Conservation (phyloP, 2,329 filamentous ascomycete species). For the Cladosporium oxysporum region DNA sequence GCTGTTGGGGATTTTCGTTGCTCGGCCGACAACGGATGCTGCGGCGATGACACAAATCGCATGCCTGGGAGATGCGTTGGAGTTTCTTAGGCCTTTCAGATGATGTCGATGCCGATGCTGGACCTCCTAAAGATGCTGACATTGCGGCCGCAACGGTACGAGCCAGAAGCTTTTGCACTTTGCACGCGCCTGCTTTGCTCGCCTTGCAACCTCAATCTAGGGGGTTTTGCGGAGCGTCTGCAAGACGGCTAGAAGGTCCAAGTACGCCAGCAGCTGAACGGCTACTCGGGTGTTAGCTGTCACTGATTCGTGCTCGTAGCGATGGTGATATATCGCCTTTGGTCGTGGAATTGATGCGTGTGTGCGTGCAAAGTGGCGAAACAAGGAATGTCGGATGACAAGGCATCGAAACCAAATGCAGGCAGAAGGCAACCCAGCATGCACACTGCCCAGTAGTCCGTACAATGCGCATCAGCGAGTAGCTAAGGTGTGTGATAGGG, state of each 20-base stretch:
- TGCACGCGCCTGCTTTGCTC: slow-evolving; percentile 8
- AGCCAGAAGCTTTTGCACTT: slow-evolving; percentile 9
- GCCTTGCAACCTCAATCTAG: background rate
- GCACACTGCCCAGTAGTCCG: background rate
- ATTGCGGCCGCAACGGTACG: slow-evolving; percentile 10
- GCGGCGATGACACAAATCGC: slow-evolving; percentile 54
- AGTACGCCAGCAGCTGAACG: background rate
- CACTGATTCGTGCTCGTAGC: background rate
- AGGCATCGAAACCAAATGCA: background rate
- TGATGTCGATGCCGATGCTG: background rate
- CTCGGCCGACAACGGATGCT: slow-evolving; percentile 49
- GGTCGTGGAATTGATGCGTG: background rate
- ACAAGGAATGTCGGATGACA: background rate
- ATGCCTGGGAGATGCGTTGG: slow-evolving; percentile 40
- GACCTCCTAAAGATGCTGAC: slow-evolving; percentile 15
- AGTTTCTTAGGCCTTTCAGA: slow-evolving; percentile 38
- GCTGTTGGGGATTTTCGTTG: slow-evolving; percentile 36
- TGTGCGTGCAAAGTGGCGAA: background rate
- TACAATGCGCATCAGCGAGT: background rate
- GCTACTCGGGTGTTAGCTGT: background rate
- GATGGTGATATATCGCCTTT: background rate
- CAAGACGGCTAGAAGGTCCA: slow-evolving; percentile 17
- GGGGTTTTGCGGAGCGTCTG: background rate
- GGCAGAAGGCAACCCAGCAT: background rate
- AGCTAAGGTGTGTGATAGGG: background rate